Conservation (phyloP, 208 protist genomes). For the Strigomonas culicis region DNA sequence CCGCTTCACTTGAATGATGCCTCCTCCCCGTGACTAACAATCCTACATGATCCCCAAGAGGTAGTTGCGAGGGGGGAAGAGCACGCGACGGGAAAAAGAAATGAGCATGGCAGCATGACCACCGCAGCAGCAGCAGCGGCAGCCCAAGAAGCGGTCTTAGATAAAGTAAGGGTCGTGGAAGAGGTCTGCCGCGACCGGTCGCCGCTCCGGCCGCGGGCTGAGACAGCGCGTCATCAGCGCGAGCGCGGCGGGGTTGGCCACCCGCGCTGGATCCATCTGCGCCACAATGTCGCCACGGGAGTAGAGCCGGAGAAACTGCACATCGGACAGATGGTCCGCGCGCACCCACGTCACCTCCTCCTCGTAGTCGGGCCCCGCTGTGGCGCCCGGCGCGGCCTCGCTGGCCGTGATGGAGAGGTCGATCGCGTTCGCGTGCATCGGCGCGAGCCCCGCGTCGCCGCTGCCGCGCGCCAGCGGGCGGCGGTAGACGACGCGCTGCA, state of each 20-base stretch:
- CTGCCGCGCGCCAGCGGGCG: slow-evolving; percentile 9
- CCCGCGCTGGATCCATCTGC: background rate
- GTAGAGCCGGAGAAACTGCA: slow-evolving; percentile 30
- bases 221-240: slow-evolving; percentile 41
- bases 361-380: no score
- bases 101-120: no score
- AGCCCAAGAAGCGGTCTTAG: background rate
- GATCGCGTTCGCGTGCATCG: background rate
- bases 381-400: background rate
- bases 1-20: no score
- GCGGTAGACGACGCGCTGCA: slow-evolving; percentile 6
- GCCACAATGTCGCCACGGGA: slow-evolving; percentile 21
- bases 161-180: slow-evolving; percentile 54
- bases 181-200: slow-evolving; percentile 43
- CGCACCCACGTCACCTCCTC: background rate
- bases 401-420: background rate
- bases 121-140: background rate
- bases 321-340: slow-evolving; percentile 14
- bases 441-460: slow-evolving; percentile 13
- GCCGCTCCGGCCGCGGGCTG: slow-evolving; percentile 19
- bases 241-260: slow-evolving; percentile 22
- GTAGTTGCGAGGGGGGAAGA: no score
- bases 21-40: no score
- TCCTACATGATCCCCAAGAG: no score
- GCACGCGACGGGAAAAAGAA: no score